Base-by-base conservation (phyloP, 208 protist genomes). In the Endotrypanum monterogeii region DNA sequence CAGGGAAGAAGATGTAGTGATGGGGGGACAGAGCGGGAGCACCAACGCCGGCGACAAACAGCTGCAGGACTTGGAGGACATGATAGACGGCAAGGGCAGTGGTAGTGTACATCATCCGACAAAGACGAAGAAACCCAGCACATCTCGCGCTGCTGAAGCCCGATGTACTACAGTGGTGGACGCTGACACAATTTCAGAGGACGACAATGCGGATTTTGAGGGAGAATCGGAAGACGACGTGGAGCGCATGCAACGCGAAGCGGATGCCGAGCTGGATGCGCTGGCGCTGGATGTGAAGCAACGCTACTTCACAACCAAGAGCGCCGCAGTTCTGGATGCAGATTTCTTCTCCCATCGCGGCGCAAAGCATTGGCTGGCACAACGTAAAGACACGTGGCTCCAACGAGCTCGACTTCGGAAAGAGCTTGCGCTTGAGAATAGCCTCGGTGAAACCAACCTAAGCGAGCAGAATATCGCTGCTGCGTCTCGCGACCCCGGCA, bases 401-500 rank as follows among this genome's bases (percentile, higher is more conserved):
- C 91, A 95, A 63, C 88, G 91, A 20, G 88, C 94, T 8, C 75
- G 85, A 28, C 80, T 97, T 55, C 89, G 94, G 46, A 84, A 87
- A 55, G 84, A 97, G 82, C 76, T 97, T 63, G 75, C 74, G 28
- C 51, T 80, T 12, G 78, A 76, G 37, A 78, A 70, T n/a, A 70
- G 56, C 18, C 20, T 69, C 20, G 62, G 69, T 52, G 74, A 88
- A 55, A 54, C 3, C 51, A 7, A 51, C 3, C 25, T 23, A 20
- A 44, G 46, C 7, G 62, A 44, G 23, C 52, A 73, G 12, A 35
- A 14, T 4, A 67, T 52, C 35, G 65, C 37, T 32, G 32, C 18
- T 25, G 46, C 3, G 12, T 1, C 51, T 20, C 28, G 11, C 35
- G 65, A 50, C 3, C 44, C 46, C 9, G 69, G 25, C 41, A 5